Evolutionary conservation across 2,329 filamentous ascomycete species (phyloP), one percentile per base, ranked within the genome.

Genomic region (Curvularia sp.): DNA sequence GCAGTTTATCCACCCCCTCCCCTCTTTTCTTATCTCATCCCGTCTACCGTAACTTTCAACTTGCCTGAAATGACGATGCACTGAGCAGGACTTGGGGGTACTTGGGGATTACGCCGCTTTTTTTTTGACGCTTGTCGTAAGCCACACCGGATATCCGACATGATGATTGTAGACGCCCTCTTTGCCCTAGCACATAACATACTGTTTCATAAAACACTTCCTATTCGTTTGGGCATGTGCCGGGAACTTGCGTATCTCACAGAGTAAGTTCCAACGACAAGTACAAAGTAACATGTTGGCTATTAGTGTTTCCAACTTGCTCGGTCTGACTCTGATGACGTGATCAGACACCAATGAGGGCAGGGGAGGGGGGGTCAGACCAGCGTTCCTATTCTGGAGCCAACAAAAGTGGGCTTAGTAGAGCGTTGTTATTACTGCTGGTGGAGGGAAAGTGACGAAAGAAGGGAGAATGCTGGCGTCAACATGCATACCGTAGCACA

Each of bases 401-500:
- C 21, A 21, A 43, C 18, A 43, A 27, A 27, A 27, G 19, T 15
- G 23, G 41, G 41, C 41, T 36, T 36, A 13, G 34, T 36, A 15
- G 25, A 43, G 41, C 27, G 23, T 10, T 43, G 21, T 23, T n/a
- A 13, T 25, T 27, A 3, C 21, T 27, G 23, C 41, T 27, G 23
- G 39, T 42, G 12, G 13, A 27, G 41, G 41, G 25, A 10, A 13
- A n/a, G 41, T 23, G 23, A 23, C 25, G 41, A n/a, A 27, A n/a
- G 19, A 43, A 19, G 52, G 47, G 36, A 38, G 45, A 56, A 55
- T 43, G 41, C 27, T 55, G 56, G 61, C 60, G 55, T 67, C 60
- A 65, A 61, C 63, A 46, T 59, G 61, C 64, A 61, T 63, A 7
- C 18, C 19, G 34, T 53, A 53, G 60, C 21, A 39, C 6, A 28